Evolutionary conservation across 2,329 filamentous ascomycete genomes (phyloP).

Genomic region (Sporothrix phasma): DNA sequence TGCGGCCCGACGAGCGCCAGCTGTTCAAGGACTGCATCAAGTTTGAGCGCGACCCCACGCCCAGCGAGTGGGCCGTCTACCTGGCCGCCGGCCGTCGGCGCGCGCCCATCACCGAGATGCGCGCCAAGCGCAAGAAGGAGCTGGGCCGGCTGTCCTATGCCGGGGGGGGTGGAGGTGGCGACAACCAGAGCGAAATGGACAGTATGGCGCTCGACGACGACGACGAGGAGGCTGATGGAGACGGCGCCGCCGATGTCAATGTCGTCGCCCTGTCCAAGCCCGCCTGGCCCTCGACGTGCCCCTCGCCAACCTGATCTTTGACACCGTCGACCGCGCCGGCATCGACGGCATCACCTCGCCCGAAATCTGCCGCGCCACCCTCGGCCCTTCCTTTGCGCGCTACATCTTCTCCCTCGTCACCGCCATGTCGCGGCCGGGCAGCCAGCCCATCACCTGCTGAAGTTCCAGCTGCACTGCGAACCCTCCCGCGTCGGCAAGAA

Average conservation of each 20-base stretch:
- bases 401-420: conserved; percentile 27
- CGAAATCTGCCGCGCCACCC: conserved; percentile 28
- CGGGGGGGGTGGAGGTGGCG: neutral
- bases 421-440: conserved; percentile 25
- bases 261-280: neutral
- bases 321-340: conserved; percentile 27
- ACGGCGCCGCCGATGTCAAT: neutral
- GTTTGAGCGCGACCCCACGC: conserved; percentile 44
- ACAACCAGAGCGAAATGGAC: conserved; percentile 13
- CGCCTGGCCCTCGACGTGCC: conserved; percentile 27
- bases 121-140: conserved; percentile 11
- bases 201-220: conserved; percentile 10
- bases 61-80: conserved; percentile 47
- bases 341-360: conserved; percentile 28
- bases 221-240: conserved; percentile 6
- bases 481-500: conserved; percentile 32
- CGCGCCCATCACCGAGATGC: conserved; percentile 15
- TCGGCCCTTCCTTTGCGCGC: conserved; percentile 29
- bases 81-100: conserved; percentile 38
- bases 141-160: neutral
- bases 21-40: conserved; percentile 54
- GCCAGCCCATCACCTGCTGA: conserved; percentile 33
- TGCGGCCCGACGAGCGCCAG: conserved; percentile 36
- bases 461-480: conserved; percentile 31
- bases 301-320: conserved; percentile 28